Conservation (phyloP, 1,284 basidiomycete species). For the Puccinia hordei region DNA sequence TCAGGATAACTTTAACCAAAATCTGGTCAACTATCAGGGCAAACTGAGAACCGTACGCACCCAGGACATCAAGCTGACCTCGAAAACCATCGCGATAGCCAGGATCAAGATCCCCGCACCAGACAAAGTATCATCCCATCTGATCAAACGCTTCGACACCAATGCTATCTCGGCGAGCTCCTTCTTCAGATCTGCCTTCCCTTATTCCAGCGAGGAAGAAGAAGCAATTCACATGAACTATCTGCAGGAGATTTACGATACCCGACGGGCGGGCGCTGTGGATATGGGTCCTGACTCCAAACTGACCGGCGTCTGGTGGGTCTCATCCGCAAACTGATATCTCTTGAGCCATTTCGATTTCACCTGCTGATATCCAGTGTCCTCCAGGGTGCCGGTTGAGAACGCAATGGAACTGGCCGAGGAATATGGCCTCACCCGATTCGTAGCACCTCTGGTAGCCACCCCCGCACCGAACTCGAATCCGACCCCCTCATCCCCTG, state of each 20-base stretch:
- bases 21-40: slow-evolving; percentile 30
- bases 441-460: slow-evolving; percentile 26
- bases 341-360: not conserved
- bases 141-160: slow-evolving; percentile 92
- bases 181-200: slow-evolving; percentile 97
- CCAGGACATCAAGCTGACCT: slow-evolving; percentile 26
- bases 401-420: slow-evolving; percentile 25
- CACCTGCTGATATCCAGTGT: not conserved
- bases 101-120: slow-evolving; percentile 86
- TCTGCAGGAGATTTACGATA: slow-evolving; percentile 29
- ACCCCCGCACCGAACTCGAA: slow-evolving; percentile 28
- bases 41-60: slow-evolving; percentile 23
- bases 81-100: slow-evolving; percentile 75
- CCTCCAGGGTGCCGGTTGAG: slow-evolving; percentile 31
- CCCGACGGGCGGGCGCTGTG: slow-evolving; percentile 19
- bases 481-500: not conserved
- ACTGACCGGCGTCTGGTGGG: slow-evolving; percentile 38
- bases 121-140: slow-evolving; percentile 60
- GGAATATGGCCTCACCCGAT: slow-evolving; percentile 26
- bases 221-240: slow-evolving; percentile 80
- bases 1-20: not conserved
- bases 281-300: slow-evolving; percentile 18
- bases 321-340: not conserved
- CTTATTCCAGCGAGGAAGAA: slow-evolving; percentile 74
- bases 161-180: slow-evolving; percentile 92